Conservation (phyloP, 2,329 filamentous ascomycete species). For the Ophiobolus disseminans region DNA sequence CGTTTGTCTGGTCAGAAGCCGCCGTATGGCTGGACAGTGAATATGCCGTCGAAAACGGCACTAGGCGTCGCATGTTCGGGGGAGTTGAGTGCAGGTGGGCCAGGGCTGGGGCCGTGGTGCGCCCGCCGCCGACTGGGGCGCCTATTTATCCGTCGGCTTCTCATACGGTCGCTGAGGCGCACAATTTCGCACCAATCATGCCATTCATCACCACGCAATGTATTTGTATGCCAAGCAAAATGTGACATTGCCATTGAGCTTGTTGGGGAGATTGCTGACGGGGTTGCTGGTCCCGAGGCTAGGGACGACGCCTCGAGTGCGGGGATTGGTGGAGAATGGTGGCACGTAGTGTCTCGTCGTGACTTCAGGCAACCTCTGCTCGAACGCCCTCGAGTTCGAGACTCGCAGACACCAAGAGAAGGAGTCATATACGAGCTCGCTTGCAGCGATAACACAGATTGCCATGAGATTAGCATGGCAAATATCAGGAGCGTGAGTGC, state of each 20-base stretch:
- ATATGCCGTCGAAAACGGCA: slow-evolving; percentile 44
- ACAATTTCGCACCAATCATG: slow-evolving; percentile 44
- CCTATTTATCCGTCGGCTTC: slow-evolving; percentile 40
- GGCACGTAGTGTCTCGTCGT: background rate
- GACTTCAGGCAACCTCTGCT: background rate
- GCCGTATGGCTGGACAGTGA: slow-evolving; percentile 50
- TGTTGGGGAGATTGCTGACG: slow-evolving; percentile 33
- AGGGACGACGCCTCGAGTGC: slow-evolving; percentile 5
- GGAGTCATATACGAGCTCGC: background rate
- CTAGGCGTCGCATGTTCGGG: slow-evolving; percentile 35
- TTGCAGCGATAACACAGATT: background rate
- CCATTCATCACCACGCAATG: slow-evolving; percentile 13
- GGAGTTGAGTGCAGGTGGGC: slow-evolving; percentile 33
- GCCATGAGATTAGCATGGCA: background rate
- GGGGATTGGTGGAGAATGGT: slow-evolving; percentile 43
- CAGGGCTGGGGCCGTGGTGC: slow-evolving; percentile 26
- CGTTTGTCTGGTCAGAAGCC: slow-evolving; percentile 35
- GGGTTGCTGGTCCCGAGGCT: slow-evolving; percentile 16
- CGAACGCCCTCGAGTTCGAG: background rate
- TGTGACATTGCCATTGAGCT: slow-evolving; percentile 13
- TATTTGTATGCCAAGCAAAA: slow-evolving; percentile 25
- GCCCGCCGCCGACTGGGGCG: slow-evolving; percentile 31
- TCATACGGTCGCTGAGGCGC: slow-evolving; percentile 16
- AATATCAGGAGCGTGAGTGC: background rate
- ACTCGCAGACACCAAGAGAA: slow-evolving; percentile 1